phyloP scores from a whole-genome alignment of 179 eudicot species.

The Amaranthus tricolor region DNA sequence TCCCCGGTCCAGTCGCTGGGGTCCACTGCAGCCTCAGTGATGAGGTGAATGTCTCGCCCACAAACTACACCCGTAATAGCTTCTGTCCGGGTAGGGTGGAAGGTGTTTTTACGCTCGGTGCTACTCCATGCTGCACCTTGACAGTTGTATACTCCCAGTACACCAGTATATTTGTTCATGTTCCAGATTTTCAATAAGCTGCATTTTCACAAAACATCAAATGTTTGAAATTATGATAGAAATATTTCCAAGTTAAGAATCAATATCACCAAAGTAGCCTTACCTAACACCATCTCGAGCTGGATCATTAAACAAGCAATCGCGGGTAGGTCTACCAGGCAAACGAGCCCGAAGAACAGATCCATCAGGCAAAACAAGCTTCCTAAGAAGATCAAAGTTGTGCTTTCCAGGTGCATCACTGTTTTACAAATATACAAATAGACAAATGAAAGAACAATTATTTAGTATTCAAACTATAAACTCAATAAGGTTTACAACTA shows the following conservation, averaged over 20 bases:
- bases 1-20: conserved; percentile 56
- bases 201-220: conserved; percentile 14
- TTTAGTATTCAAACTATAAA: too few relatives aligned
- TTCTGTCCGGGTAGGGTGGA: conserved; percentile 51
- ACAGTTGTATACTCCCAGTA: conserved; percentile 93
- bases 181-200: conserved; percentile 96
- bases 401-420: conserved; percentile 99
- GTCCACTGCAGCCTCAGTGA: conserved; percentile 52
- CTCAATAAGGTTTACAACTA: not conserved
- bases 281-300: conserved; percentile 92
- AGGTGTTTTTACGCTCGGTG: conserved; percentile 63
- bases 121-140: conserved; percentile 98
- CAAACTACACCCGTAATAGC: conserved; percentile 57
- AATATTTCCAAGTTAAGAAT: not conserved
- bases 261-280: too few relatives aligned
- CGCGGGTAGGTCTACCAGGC: conserved; percentile 94
- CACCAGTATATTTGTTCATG: conserved; percentile 96
- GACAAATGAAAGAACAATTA: not conserved
- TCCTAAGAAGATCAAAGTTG: conserved; percentile 77
- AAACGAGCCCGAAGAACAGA: conserved; percentile 79
- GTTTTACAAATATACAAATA: conserved; percentile 13
- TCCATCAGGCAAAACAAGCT: conserved; percentile 95
- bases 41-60: conserved; percentile 69
- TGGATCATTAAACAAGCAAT: conserved; percentile 87
- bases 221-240: not conserved